Evolutionary conservation across 306 rosid species (phyloP).

Genomic region (Comarum palustre): DNA sequence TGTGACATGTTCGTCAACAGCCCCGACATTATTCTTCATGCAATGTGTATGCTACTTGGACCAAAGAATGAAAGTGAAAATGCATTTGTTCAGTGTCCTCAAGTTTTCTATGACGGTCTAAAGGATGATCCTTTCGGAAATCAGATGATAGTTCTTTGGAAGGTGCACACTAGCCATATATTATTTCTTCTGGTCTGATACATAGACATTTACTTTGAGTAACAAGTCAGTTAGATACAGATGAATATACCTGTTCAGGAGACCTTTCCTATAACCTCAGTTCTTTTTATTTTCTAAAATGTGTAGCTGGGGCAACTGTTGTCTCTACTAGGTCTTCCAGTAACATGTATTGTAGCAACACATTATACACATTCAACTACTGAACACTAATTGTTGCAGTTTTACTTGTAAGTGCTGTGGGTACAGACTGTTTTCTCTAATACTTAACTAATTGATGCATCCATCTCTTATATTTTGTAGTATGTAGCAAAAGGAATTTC

Average conservation of each 20-base stretch:
- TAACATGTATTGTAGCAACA: background rate
- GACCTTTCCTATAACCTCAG: background rate
- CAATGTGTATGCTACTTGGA: slow-evolving; percentile 51
- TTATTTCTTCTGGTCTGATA: background rate
- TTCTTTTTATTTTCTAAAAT: no score
- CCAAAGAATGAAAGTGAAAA: slow-evolving; percentile 40
- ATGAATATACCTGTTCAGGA: background rate
- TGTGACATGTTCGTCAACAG: slow-evolving; percentile 71
- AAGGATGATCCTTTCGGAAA: slow-evolving; percentile 75
- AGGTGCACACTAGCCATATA: slow-evolving; percentile 14
- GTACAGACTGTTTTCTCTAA: background rate
- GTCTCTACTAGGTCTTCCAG: background rate
- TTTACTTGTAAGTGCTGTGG: background rate
- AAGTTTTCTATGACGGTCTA: slow-evolving; percentile 41
- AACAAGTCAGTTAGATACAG: background rate
- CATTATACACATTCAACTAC: background rate
- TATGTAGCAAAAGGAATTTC: slow-evolving; percentile 29
- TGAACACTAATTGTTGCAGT: background rate
- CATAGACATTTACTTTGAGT: background rate
- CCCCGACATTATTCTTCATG: slow-evolving; percentile 46
- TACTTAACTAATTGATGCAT: background rate
- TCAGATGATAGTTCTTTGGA: slow-evolving; percentile 26
- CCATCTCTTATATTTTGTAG: slow-evolving; percentile 16
- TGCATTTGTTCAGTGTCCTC: slow-evolving; percentile 63
- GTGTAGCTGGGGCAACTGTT: background rate